These are phyloP conservation scores for Hyphopichia wangnamkhiaoensis DNA, from an alignment of 1,139 yeast genomes.

Conservation along the genomic window DNA sequence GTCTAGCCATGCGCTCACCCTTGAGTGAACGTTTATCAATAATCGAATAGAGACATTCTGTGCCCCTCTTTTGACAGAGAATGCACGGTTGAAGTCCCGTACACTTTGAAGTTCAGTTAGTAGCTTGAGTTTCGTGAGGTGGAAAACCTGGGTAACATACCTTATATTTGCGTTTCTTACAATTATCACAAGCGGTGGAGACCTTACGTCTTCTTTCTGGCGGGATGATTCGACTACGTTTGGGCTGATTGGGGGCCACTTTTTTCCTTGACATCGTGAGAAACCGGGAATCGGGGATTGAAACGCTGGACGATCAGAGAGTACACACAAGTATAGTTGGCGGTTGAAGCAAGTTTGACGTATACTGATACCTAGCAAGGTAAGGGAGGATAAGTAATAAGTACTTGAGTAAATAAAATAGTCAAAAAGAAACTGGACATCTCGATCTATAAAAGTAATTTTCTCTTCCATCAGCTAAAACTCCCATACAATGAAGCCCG, in stretches of 20 bases:
- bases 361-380: no score
- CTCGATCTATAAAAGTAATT: no score
- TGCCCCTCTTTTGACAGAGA: conserved; percentile 12
- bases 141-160: not conserved
- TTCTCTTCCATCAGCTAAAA: no score
- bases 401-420: no score
- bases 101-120: conserved; percentile 7
- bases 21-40: conserved; percentile 17
- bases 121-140: not conserved
- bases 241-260: not conserved
- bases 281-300: no score
- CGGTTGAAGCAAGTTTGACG: no score
- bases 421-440: no score
- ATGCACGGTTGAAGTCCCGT: conserved; percentile 13
- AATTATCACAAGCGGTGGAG: conserved; percentile 14
- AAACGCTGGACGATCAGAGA: no score
- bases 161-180: conserved; percentile 13
- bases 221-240: conserved; percentile 1
- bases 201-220: conserved; percentile 14
- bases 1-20: conserved; percentile 23
- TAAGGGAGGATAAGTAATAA: no score
- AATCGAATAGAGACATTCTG: conserved; percentile 12
- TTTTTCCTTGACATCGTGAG: not conserved
- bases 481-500: no score
- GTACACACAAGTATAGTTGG: no score